Conservation (phyloP, 2,329 filamentous ascomycete species). For the Nemania diffusa region DNA sequence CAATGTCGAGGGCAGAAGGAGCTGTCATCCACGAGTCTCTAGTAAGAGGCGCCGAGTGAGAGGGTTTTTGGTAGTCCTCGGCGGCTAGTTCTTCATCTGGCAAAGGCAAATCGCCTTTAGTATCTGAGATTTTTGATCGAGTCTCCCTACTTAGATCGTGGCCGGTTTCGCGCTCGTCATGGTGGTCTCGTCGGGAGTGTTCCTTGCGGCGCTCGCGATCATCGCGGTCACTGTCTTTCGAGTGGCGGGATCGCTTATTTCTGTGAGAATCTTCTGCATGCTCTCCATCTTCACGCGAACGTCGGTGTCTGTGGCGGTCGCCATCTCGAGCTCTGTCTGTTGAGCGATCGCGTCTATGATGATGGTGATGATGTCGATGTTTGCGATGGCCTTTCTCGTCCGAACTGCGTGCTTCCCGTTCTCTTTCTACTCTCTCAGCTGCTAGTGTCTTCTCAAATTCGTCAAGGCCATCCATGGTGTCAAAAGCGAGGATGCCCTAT, state of each 20-base stretch:
- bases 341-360: conserved; percentile 52
- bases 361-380: conserved; percentile 58
- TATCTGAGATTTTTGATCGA: conserved; percentile 57
- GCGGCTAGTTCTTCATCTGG: conserved; percentile 61
- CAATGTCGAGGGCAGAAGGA: conserved; percentile 82
- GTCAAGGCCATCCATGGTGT: conserved; percentile 63
- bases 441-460: conserved; percentile 84
- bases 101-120: conserved; percentile 62
- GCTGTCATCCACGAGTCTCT: conserved; percentile 96
- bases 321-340: conserved; percentile 56
- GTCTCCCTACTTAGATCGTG: conserved; percentile 50
- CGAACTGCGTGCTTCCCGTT: conserved; percentile 49
- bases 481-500: background rate
- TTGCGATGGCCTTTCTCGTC: conserved; percentile 59
- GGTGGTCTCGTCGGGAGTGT: conserved; percentile 42
- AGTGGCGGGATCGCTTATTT: conserved; percentile 72
- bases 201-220: conserved; percentile 60
- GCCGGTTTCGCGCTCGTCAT: conserved; percentile 44
- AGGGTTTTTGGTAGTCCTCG: conserved; percentile 43
- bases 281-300: conserved; percentile 53
- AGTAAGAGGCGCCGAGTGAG: conserved; percentile 57
- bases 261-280: conserved; percentile 64
- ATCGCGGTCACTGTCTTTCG: conserved; percentile 52
- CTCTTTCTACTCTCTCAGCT: conserved; percentile 67
- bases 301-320: conserved; percentile 51